Percentiles rank a stretch among this genome's conserved stretches.
These are phyloP conservation scores for Fagus crenata DNA, from an alignment of 306 rosid species.

Conservation along the genomic window DNA sequence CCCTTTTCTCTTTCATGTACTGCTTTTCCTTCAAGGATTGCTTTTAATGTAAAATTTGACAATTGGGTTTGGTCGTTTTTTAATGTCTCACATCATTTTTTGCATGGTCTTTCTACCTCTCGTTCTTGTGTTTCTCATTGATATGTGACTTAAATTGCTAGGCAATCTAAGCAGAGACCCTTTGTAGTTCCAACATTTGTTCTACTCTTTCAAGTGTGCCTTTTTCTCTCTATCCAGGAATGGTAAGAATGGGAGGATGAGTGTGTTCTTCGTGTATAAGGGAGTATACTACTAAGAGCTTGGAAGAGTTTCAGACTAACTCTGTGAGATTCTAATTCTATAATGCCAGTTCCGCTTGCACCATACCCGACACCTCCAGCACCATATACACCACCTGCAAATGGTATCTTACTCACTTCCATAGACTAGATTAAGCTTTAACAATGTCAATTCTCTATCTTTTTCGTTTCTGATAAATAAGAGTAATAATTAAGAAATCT, in stretches of 20 bases:
- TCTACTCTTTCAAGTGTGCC: slow-evolving; percentile 14
- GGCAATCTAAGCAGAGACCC: background rate
- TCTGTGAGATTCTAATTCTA: slow-evolving; percentile 37
- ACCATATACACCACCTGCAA: slow-evolving; percentile 72
- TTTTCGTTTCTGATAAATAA: slow-evolving; percentile 17
- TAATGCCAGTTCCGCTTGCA: slow-evolving; percentile 99
- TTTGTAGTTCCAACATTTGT: slow-evolving; percentile 25
- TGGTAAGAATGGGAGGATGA: slow-evolving; percentile 43
- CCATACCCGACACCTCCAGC: slow-evolving; percentile 85
- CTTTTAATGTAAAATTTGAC: slow-evolving; percentile 21
- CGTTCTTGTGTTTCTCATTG: background rate
- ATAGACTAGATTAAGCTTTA: slow-evolving; percentile 7
- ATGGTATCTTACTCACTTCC: slow-evolving; percentile 52
- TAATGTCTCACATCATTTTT: slow-evolving; percentile 26
- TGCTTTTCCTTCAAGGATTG: slow-evolving; percentile 32
- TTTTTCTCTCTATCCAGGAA: slow-evolving; percentile 38
- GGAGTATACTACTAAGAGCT: slow-evolving; percentile 36
- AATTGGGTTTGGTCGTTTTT: slow-evolving; percentile 26
- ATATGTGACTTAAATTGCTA: background rate
- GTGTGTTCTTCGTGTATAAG: slow-evolving; percentile 30
- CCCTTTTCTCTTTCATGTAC: slow-evolving; percentile 40
- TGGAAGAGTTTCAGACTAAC: slow-evolving; percentile 35
- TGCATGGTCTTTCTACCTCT: background rate
- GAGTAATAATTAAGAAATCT: slow-evolving; percentile 10
- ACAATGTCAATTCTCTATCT: slow-evolving; percentile 31